phyloP scores from a whole-genome alignment of 345 rosid genomes.

The Tarenaya hassleriana region DNA sequence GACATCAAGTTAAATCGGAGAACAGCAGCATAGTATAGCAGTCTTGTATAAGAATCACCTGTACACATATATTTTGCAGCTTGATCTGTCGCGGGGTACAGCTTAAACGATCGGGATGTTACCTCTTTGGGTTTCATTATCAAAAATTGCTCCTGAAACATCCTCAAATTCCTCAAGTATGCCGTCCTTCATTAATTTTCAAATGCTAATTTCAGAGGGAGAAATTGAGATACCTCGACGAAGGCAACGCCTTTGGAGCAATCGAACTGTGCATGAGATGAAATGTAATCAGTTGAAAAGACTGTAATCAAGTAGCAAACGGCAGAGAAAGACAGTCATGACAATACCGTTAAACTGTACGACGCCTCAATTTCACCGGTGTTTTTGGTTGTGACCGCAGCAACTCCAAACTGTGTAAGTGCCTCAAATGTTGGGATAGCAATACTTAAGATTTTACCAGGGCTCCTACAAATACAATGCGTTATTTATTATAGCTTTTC shows the following conservation, averaged over 20 bases:
- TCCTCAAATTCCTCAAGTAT: slow-evolving; percentile 10
- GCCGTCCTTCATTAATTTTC: slow-evolving; percentile 1
- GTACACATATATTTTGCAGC: slow-evolving; percentile 72
- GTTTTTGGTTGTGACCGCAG: slow-evolving; percentile 60
- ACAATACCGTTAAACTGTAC: slow-evolving; percentile 73
- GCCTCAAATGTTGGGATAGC: slow-evolving; percentile 81
- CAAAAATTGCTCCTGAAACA: slow-evolving; percentile 78
- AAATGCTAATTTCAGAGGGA: slow-evolving; percentile 4
- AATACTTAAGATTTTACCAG: slow-evolving; percentile 72
- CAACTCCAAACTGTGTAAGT: slow-evolving; percentile 78
- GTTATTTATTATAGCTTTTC: neutral
- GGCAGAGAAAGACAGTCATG: neutral
- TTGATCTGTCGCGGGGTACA: slow-evolving; percentile 75
- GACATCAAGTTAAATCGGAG: neutral
- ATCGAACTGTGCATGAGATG: slow-evolving; percentile 49
- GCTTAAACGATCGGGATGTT: slow-evolving; percentile 57
- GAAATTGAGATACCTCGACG: slow-evolving; percentile 49
- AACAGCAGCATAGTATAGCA: neutral
- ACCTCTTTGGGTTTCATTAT: slow-evolving; percentile 68
- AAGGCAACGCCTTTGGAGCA: slow-evolving; percentile 73
- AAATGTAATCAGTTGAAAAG: slow-evolving; percentile 7
- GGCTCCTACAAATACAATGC: slow-evolving; percentile 49
- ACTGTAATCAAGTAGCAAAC: slow-evolving; percentile 1
- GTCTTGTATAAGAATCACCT: slow-evolving; percentile 32
- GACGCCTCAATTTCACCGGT: slow-evolving; percentile 91